A percentile compares a stretch with the other conserved stretches of the same genome.
phyloP scores from a whole-genome alignment of 306 rosid species.

The Gleditsia sinensis region DNA sequence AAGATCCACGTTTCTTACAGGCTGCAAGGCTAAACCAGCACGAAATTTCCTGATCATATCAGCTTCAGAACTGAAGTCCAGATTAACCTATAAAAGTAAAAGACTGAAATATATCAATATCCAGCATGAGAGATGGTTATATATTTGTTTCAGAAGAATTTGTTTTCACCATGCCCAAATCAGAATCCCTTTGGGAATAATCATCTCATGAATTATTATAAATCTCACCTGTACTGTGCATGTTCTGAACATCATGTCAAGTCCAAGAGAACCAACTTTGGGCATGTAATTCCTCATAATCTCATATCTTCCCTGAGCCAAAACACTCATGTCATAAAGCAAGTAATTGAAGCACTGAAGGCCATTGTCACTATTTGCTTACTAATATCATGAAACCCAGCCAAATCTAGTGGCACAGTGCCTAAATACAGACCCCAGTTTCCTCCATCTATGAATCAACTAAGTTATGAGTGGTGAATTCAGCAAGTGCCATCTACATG shows the following conservation, averaged over 20 bases:
- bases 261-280: slow-evolving; percentile 95
- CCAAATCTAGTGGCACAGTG: neutral
- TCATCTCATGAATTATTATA: slow-evolving; percentile 17
- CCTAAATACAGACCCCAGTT: neutral
- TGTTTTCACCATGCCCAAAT: slow-evolving; percentile 30
- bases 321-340: slow-evolving; percentile 41
- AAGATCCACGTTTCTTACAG: slow-evolving; percentile 61
- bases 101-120: slow-evolving; percentile 27
- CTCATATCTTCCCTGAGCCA: slow-evolving; percentile 85
- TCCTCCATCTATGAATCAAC: neutral
- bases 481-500: neutral
- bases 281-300: slow-evolving; percentile 98
- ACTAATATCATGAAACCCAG: slow-evolving; percentile 4
- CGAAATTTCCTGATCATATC: slow-evolving; percentile 97
- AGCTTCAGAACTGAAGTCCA: slow-evolving; percentile 92
- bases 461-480: neutral
- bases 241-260: slow-evolving; percentile 98
- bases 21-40: slow-evolving; percentile 94
- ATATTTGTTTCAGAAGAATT: slow-evolving; percentile 16
- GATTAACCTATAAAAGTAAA: slow-evolving; percentile 74
- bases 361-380: slow-evolving; percentile 13
- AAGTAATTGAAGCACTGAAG: slow-evolving; percentile 31
- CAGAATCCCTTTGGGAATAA: slow-evolving; percentile 5
- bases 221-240: slow-evolving; percentile 94
- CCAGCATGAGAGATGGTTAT: slow-evolving; percentile 13